These are phyloP conservation scores for Trichoderma asperellum DNA, from an alignment of 2,329 filamentous ascomycete genomes.

Conservation along the genomic window DNA sequence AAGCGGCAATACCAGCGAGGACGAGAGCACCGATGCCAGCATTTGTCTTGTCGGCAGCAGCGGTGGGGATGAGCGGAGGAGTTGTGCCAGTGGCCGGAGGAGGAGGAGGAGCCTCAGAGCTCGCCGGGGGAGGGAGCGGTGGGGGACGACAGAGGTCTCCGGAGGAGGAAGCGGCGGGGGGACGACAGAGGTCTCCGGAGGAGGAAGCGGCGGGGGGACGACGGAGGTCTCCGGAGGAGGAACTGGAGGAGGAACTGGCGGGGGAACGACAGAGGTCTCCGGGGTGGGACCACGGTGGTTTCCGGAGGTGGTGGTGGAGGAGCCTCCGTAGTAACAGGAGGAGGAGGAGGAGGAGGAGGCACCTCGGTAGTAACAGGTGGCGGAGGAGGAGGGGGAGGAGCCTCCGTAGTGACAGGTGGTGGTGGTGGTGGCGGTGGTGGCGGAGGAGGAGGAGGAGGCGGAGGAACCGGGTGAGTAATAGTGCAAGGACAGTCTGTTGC, in stretches of 20 bases:
- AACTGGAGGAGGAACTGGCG: conserved; percentile 18
- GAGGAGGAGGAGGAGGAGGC: conserved; percentile 8
- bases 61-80: conserved; percentile 41
- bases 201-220: conserved; percentile 18
- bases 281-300: conserved; percentile 24
- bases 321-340: neutral
- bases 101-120: conserved; percentile 19
- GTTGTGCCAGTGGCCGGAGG: conserved; percentile 26
- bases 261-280: neutral
- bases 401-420: conserved; percentile 8
- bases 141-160: conserved; percentile 11
- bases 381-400: conserved; percentile 25
- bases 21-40: conserved; percentile 45
- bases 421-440: conserved; percentile 26
- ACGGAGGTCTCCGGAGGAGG: conserved; percentile 8
- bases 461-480: conserved; percentile 38
- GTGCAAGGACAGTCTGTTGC: conserved; percentile 53
- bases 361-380: conserved; percentile 19
- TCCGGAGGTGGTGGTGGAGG: conserved; percentile 26
- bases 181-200: conserved; percentile 17
- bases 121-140: conserved; percentile 27
- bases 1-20: conserved; percentile 45
- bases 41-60: conserved; percentile 44
- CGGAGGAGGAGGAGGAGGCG: conserved; percentile 24
- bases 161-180: conserved; percentile 26